Percentiles rank a stretch among this genome's conserved stretches.
Evolutionary conservation across 176 grass and related monocot species (phyloP).

Genomic region (Dendrocalamus sinicus): DNA sequence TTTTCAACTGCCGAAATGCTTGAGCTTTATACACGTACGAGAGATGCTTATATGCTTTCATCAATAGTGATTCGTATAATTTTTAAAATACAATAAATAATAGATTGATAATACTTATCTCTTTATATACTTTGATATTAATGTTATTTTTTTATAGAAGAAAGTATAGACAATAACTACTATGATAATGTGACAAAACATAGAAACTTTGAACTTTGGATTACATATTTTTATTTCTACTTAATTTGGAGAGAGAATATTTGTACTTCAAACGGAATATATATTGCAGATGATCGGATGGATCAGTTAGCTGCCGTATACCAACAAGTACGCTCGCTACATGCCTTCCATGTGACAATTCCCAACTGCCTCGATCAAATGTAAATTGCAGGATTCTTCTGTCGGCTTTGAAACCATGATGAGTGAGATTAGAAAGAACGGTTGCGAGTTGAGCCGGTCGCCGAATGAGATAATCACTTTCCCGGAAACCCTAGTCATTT

Average conservation of each 20-base stretch:
- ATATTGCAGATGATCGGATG: slow-evolving; percentile 11
- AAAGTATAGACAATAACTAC: neutral
- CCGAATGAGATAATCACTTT: slow-evolving; percentile 2
- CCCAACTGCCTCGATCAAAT: slow-evolving; percentile 36
- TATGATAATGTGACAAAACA: neutral
- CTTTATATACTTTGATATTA: no score
- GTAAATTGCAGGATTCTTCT: slow-evolving; percentile 35
- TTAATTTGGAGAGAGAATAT: neutral
- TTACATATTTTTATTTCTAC: neutral
- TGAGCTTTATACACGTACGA: no score
- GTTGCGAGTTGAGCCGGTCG: neutral
- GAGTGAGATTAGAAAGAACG: neutral
- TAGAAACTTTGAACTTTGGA: neutral
- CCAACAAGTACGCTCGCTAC: slow-evolving; percentile 13
- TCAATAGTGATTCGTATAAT: no score
- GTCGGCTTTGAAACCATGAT: neutral
- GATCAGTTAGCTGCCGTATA: slow-evolving; percentile 28
- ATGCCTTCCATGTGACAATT: slow-evolving; percentile 30
- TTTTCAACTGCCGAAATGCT: slow-evolving; percentile 20
- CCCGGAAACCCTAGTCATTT: neutral
- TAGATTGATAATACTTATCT: no score
- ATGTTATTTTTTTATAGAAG: neutral
- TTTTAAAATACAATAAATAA: no score
- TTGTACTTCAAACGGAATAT: slow-evolving; percentile 26
- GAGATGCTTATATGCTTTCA: no score